A percentile compares a stretch with the other conserved stretches of the same genome.
phyloP scores from a whole-genome alignment of 192 early-diverging fungal genomes.

The Coemansia guatemalensis region DNA sequence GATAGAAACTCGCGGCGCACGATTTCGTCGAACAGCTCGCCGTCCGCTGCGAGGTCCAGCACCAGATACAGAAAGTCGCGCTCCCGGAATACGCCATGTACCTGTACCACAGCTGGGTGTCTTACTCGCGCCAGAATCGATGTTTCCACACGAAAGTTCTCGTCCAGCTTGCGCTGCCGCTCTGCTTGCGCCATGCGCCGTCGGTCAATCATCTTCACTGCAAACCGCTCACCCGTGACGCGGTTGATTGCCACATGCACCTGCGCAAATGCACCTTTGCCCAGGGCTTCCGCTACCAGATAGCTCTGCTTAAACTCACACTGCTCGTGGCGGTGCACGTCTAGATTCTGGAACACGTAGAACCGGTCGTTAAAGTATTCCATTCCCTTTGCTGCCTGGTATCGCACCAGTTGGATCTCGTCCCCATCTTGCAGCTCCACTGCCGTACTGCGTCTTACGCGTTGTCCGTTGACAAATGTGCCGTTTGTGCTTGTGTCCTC shows the following conservation, averaged over 20 bases:
- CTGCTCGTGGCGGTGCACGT: conserved; percentile 36
- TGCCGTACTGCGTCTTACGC: conserved; percentile 54
- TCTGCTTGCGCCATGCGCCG: conserved; percentile 33
- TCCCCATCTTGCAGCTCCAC: conserved; percentile 62
- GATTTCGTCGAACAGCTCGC: conserved; percentile 94
- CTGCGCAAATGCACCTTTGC: conserved; percentile 64
- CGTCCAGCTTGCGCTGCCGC: conserved; percentile 44
- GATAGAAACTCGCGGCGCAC: conserved; percentile 69
- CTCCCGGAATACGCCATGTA: conserved; percentile 53
- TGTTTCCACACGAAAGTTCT: conserved; percentile 50
- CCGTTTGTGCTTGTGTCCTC: conserved; percentile 68
- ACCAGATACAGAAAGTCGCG: conserved; percentile 51
- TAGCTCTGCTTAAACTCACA: conserved; percentile 54
- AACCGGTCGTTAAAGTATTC: conserved; percentile 48
- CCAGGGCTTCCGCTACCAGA: conserved; percentile 34
- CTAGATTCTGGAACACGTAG: conserved; percentile 47
- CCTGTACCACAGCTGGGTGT: conserved; percentile 49
- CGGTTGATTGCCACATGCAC: conserved; percentile 66
- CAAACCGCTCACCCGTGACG: conserved; percentile 62
- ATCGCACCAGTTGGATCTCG: conserved; percentile 59
- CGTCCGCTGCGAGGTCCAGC: conserved; percentile 68
- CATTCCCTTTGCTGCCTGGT: conserved; percentile 49
- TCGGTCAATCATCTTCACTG: conserved; percentile 79
- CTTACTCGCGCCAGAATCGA: conserved; percentile 52
- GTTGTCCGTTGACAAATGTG: conserved; percentile 64